Conservation (phyloP, 306 rosid genomes). For the Lathyrus aphaca region DNA sequence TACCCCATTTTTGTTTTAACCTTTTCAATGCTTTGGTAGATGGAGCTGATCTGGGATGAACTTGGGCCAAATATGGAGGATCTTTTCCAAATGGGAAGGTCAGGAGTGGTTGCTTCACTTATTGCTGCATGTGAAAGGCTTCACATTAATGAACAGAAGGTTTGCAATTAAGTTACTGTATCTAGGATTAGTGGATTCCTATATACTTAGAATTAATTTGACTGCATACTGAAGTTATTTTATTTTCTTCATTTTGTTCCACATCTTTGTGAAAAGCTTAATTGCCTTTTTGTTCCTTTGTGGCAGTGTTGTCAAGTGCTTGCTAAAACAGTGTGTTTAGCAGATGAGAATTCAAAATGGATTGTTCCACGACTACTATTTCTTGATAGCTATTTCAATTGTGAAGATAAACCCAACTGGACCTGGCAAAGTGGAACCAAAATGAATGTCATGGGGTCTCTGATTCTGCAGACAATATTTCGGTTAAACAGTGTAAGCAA, state of each 20-base stretch:
- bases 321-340: conserved; percentile 63
- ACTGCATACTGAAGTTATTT: conserved; percentile 21
- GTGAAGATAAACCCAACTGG: conserved; percentile 75
- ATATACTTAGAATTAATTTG: background rate
- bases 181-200: conserved; percentile 36
- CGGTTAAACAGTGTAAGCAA: conserved; percentile 49
- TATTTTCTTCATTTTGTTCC: conserved; percentile 36
- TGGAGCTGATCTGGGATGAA: conserved; percentile 86
- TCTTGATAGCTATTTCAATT: conserved; percentile 72
- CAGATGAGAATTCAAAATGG: conserved; percentile 59
- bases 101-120: conserved; percentile 89
- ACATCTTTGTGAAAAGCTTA: conserved; percentile 34
- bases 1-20: conserved; percentile 20
- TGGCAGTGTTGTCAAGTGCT: conserved; percentile 85
- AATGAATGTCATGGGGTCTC: conserved; percentile 79
- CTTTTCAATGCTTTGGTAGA: conserved; percentile 49
- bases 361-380: conserved; percentile 82
- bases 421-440: conserved; percentile 63
- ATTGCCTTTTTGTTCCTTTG: conserved; percentile 30
- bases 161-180: conserved; percentile 40
- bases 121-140: conserved; percentile 85
- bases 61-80: conserved; percentile 70
- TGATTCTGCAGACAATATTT: conserved; percentile 79
- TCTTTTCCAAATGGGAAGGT: conserved; percentile 79
- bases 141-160: conserved; percentile 74